These are phyloP conservation scores for Filobasidium floriforme DNA, from an alignment of 768 basidiomycete genomes.

Conservation along the genomic window DNA sequence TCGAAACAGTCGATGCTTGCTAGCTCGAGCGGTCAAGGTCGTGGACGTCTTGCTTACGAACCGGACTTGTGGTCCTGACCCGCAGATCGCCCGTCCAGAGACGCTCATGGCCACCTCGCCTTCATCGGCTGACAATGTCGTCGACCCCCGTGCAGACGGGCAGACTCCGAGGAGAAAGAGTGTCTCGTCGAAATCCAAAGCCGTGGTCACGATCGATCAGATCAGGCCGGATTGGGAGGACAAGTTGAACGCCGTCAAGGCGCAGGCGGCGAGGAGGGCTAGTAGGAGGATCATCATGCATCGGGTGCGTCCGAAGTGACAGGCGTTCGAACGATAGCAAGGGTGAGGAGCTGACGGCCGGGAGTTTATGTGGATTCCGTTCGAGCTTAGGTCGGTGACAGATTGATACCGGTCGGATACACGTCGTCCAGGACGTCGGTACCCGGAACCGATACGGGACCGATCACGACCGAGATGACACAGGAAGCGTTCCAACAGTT, in stretches of 20 bases:
- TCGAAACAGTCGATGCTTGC: constrained; percentile 15
- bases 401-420: constrained; percentile 92
- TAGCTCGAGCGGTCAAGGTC: constrained; percentile 1
- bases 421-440: constrained; percentile 63
- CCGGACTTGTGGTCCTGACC: neutral
- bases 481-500: constrained; percentile 8
- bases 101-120: constrained; percentile 6
- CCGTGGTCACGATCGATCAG: constrained; percentile 89
- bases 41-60: constrained; percentile 9
- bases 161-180: constrained; percentile 60
- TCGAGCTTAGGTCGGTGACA: constrained; percentile 67
- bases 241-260: constrained; percentile 85
- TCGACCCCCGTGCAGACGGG: constrained; percentile 25
- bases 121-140: constrained; percentile 7
- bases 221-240: constrained; percentile 98
- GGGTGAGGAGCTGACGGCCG: too few relatives aligned
- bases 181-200: constrained; percentile 72
- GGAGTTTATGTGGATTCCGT: too few relatives aligned
- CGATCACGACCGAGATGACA: constrained; percentile 4
- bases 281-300: constrained; percentile 97
- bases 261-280: constrained; percentile 89
- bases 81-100: constrained; percentile 18
- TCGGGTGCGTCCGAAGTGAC: constrained; percentile 48
- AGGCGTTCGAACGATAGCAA: too few relatives aligned
- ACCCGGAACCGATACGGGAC: constrained; percentile 9